These are phyloP conservation scores for Gossypium davidsonii DNA, from an alignment of 441 rosid genomes.

Conservation along the genomic window DNA sequence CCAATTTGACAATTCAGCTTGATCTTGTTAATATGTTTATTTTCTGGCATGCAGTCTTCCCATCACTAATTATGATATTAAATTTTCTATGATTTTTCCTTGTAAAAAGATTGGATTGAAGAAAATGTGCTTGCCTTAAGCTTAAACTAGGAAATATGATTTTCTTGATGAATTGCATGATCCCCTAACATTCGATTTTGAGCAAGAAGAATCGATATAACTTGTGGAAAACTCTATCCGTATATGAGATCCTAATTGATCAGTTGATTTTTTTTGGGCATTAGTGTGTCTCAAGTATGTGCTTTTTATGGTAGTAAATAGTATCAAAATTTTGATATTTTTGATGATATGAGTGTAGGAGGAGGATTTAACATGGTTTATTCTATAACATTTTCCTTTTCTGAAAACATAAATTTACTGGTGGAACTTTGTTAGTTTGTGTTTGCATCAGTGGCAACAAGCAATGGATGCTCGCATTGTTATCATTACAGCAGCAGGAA, in stretches of 20 bases:
- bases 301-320: not conserved
- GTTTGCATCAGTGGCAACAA: not conserved
- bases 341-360: not conserved
- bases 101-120: not conserved
- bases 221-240: not conserved
- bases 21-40: not conserved
- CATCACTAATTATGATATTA: not conserved
- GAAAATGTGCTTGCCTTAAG: not conserved
- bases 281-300: not conserved
- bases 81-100: not conserved
- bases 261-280: not conserved
- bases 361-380: not conserved
- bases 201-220: not conserved
- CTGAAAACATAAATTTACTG: not conserved
- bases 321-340: not conserved
- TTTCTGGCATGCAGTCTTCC: not conserved
- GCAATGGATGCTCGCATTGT: not conserved
- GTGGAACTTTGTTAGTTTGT: not conserved
- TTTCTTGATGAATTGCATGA: not conserved
- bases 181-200: not conserved
- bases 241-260: not conserved
- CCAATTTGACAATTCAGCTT: not conserved
- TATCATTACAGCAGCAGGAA: not conserved
- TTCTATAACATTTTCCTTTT: not conserved
- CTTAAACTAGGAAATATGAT: not conserved